Conservation (phyloP, 1,284 basidiomycete species). For the Papiliotrema nemorosa region DNA sequence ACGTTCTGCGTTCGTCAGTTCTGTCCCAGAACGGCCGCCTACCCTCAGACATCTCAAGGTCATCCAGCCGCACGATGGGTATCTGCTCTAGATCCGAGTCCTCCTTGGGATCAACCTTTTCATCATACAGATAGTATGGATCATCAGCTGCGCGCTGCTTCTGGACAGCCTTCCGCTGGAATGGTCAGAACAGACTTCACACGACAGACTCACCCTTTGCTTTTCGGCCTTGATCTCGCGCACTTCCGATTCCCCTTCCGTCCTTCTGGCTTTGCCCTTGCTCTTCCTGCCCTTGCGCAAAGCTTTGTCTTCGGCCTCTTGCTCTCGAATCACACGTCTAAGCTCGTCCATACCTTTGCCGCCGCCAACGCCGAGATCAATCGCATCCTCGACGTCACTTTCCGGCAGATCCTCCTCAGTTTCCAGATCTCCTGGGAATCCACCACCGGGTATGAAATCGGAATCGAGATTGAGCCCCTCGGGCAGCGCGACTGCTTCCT, state of each 20-base stretch:
- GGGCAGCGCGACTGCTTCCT: conserved; percentile 74
- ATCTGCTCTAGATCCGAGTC: conserved; percentile 62
- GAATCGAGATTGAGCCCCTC: conserved; percentile 78
- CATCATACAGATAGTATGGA: conserved; percentile 73
- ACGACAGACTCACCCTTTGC: conserved; percentile 34
- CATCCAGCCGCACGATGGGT: conserved; percentile 74
- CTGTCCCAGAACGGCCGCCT: background rate
- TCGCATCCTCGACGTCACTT: conserved; percentile 30
- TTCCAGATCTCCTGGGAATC: conserved; percentile 24
- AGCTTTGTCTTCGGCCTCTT: conserved; percentile 47
- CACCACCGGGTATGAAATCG: conserved; percentile 65
- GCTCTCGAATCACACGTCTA: conserved; percentile 45
- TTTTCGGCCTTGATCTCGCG: conserved; percentile 43
- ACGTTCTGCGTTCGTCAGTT: background rate
- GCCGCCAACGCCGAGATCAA: conserved; percentile 39
- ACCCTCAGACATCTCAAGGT: conserved; percentile 12
- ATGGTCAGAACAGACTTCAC: conserved; percentile 4
- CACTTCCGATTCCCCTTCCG: conserved; percentile 31
- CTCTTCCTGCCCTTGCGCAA: conserved; percentile 27
- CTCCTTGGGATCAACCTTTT: conserved; percentile 59
- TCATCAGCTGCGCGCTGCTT: conserved; percentile 71
- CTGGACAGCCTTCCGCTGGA: conserved; percentile 68
- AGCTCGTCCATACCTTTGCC: conserved; percentile 49
- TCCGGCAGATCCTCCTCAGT: conserved; percentile 18
- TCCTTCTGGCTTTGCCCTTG: conserved; percentile 30